Evolutionary conservation across 495 filamentous ascomycete species (phyloP).

Genomic region (Penicillium nucicola): DNA sequence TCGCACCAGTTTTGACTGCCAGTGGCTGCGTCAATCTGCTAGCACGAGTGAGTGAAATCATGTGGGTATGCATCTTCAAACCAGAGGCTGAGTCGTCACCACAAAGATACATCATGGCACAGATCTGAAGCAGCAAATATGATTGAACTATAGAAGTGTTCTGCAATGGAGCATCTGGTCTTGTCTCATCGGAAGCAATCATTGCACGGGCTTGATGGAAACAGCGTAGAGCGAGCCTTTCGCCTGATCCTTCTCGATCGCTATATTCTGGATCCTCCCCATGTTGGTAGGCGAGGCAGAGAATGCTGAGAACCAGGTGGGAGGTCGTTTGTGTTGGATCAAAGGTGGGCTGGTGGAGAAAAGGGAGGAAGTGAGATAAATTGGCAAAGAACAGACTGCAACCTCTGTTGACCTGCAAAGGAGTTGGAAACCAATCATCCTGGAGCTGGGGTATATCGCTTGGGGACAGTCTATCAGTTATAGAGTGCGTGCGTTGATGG

Average conservation of each 20-base stretch:
- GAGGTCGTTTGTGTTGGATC: conserved; percentile 15
- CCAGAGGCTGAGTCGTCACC: conserved; percentile 24
- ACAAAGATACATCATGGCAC: conserved; percentile 37
- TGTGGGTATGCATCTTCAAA: conserved; percentile 31
- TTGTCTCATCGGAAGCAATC: conserved; percentile 14
- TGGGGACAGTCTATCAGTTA: conserved; percentile 8
- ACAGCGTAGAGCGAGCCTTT: conserved; percentile 22
- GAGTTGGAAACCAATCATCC: conserved; percentile 23
- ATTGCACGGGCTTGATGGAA: conserved; percentile 30
- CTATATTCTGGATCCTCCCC: conserved; percentile 34
- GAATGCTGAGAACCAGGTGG: conserved; percentile 27
- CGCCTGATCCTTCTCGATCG: conserved; percentile 23
- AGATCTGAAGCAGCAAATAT: conserved; percentile 33
- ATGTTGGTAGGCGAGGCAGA: conserved; percentile 35
- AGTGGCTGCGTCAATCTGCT: conserved; percentile 25
- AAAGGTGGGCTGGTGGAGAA: conserved; percentile 32
- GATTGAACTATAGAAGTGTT: conserved; percentile 25
- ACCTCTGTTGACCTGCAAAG: conserved; percentile 21
- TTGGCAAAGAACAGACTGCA: conserved; percentile 31
- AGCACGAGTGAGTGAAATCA: conserved; percentile 30
- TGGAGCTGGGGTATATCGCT: conserved; percentile 15
- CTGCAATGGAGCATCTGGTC: conserved; percentile 1
- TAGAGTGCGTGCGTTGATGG: background rate
- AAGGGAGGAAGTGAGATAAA: conserved; percentile 30
- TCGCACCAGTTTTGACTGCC: conserved; percentile 9